Evolutionary conservation across 2,329 filamentous ascomycete species (phyloP).

Genomic region (Nakataea oryzae): DNA sequence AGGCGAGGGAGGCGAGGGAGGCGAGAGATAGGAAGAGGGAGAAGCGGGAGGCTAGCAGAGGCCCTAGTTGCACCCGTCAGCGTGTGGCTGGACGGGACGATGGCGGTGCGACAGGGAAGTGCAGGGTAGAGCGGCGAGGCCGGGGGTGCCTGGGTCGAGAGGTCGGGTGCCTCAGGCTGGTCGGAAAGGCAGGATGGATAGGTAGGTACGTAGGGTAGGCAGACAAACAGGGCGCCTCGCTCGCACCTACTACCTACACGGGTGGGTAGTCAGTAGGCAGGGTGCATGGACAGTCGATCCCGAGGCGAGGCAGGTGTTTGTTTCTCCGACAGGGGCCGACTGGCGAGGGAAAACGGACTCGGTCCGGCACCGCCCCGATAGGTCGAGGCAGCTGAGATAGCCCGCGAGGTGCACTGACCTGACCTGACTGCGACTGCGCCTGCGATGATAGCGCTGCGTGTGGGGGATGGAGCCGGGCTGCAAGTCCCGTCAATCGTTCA

Average conservation of each 20-base stretch:
- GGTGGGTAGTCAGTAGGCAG: too few species aligned
- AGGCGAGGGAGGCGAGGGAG: too few species aligned
- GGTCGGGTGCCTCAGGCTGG: neutral
- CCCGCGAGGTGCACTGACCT: neutral
- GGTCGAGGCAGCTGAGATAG: neutral
- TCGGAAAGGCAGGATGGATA: neutral
- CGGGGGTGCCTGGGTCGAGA: too few species aligned
- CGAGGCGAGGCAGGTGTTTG: too few species aligned
- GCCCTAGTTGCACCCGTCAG: neutral
- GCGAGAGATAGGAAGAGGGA: too few species aligned
- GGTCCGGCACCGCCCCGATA: constrained; percentile 2
- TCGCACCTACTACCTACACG: too few species aligned
- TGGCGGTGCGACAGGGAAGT: neutral
- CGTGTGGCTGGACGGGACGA: neutral
- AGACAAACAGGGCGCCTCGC: too few species aligned
- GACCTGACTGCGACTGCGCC: too few species aligned
- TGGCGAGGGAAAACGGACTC: neutral
- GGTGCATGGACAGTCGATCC: too few species aligned
- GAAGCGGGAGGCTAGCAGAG: neutral
- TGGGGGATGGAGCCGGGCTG: neutral
- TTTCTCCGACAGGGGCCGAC: neutral
- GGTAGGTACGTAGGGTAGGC: too few species aligned
- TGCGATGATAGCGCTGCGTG: neutral
- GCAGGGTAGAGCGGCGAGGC: too few species aligned
- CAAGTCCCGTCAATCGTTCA: neutral